Evolutionary conservation across 306 rosid species (phyloP).

Genomic region (Cicer bijugum): DNA sequence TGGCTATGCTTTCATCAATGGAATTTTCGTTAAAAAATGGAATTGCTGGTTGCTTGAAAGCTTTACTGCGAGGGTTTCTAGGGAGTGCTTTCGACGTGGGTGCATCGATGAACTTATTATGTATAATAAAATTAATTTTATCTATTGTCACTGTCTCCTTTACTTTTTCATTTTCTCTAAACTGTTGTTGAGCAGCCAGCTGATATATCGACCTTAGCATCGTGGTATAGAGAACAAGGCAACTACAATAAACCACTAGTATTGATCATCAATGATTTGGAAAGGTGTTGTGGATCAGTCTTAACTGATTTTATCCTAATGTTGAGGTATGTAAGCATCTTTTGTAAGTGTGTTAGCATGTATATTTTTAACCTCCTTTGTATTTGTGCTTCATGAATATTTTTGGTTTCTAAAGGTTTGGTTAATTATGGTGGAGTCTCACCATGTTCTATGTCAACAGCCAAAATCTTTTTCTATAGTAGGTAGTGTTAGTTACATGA

Average conservation of each 20-base stretch:
- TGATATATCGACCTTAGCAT: slow-evolving; percentile 82
- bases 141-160: slow-evolving; percentile 35
- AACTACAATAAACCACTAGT: slow-evolving; percentile 68
- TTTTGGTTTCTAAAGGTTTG: slow-evolving; percentile 6
- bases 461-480: slow-evolving; percentile 29
- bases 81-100: slow-evolving; percentile 63
- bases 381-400: slow-evolving; percentile 13
- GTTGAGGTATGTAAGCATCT: slow-evolving; percentile 66
- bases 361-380: slow-evolving; percentile 22
- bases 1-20: slow-evolving; percentile 74
- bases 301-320: slow-evolving; percentile 78
- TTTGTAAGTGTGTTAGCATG: slow-evolving; percentile 19
- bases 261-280: slow-evolving; percentile 77
- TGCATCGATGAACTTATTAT: slow-evolving; percentile 34
- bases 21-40: slow-evolving; percentile 80
- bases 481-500: background rate
- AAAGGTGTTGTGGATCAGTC: slow-evolving; percentile 80
- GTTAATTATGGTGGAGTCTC: slow-evolving; percentile 31
- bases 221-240: slow-evolving; percentile 89
- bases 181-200: slow-evolving; percentile 62
- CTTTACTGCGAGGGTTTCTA: slow-evolving; percentile 73
- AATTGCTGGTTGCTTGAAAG: slow-evolving; percentile 80
- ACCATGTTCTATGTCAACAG: background rate
- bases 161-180: slow-evolving; percentile 43
- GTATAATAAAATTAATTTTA: slow-evolving; percentile 25